Conservation (phyloP, 371 early-diverging fungal species). For the Fennellomyces sp. region DNA sequence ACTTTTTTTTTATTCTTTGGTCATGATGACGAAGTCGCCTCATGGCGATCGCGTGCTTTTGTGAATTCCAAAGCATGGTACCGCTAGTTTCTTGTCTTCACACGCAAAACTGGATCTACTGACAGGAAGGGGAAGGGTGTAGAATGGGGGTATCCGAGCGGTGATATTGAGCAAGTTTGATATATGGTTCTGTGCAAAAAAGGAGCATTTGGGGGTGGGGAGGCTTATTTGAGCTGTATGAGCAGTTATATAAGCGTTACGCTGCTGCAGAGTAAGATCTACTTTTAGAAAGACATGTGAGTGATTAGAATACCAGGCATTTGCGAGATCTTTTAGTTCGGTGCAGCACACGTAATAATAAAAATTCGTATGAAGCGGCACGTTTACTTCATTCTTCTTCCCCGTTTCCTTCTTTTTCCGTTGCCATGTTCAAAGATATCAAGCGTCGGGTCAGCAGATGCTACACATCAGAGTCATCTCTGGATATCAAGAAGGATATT, state of each 20-base stretch:
- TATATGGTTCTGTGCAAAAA: no score
- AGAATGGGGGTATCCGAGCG: no score
- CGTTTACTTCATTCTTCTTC: slow-evolving; percentile 8
- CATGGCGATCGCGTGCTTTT: no score
- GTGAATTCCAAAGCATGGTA: no score
- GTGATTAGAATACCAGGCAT: slow-evolving; percentile 3
- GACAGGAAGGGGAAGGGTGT: no score
- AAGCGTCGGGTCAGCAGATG: slow-evolving; percentile 16
- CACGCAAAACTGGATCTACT: no score
- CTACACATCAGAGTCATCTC: slow-evolving; percentile 9
- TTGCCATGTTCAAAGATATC: slow-evolving; percentile 22
- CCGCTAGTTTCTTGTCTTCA: no score
- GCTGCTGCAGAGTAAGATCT: not conserved
- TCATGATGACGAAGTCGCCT: no score
- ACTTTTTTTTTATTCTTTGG: no score
- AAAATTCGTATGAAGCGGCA: not conserved
- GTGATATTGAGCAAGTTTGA: no score
- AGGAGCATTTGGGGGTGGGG: no score
- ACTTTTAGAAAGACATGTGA: slow-evolving; percentile 22
- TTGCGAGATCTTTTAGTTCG: slow-evolving; percentile 3
- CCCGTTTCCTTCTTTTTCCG: slow-evolving; percentile 8
- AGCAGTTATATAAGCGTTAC: not conserved
- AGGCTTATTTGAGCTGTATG: no score
- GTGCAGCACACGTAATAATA: not conserved
- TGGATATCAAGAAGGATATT: not conserved